Evolutionary conservation across 495 filamentous ascomycete species (phyloP), one percentile per base, ranked within the genome.

Genomic region (Trichocladium antarcticum): DNA sequence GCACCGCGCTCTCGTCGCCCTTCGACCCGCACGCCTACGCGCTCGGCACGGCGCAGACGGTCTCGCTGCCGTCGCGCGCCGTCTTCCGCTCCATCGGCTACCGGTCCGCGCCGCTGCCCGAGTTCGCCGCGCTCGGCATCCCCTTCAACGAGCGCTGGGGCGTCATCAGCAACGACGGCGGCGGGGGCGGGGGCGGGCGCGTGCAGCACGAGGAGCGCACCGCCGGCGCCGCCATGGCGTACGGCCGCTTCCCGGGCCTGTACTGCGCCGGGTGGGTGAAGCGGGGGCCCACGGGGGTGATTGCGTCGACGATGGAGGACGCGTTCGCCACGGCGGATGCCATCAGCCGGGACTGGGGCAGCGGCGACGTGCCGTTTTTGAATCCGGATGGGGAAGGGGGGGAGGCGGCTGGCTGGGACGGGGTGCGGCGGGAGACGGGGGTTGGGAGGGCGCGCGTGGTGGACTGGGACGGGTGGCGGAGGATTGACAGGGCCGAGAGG

Each of bases 191-290:
- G 1, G 71, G 78, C 44, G 92, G 92, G 6, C 78, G 92, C 19
- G 78, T 94, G 47, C 45, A 59, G 47, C 56, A 58, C 42, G 63
- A 66, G 47, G 50, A 58, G 36, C 44, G 57, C 17, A 40, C 50
- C 17, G 15, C 29, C 11, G 68, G 68, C 41, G 57, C 45, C 1
- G 45, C 49, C n/a, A 48, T 55, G 54, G 19, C 16, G 3, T 38
- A 59, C 66, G 71, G 22, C 14, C 14, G 22, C 31, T 66, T 94
- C 1, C 84, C 85, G 1, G 93, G 93, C 1, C 58, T 95, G 15
- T 98, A 98, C 65, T 90, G 87, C 54, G 86, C 89, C 17, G 92
- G 92, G 4, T 98, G 92, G 92, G 89, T 95, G 17, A 97, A 97
- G 67, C 75, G 87, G 36, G 92, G 92, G 1, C 93, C 92, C 0